Conservation (phyloP, 306 rosid genomes). For the Hylodesmum podocarpum region DNA sequence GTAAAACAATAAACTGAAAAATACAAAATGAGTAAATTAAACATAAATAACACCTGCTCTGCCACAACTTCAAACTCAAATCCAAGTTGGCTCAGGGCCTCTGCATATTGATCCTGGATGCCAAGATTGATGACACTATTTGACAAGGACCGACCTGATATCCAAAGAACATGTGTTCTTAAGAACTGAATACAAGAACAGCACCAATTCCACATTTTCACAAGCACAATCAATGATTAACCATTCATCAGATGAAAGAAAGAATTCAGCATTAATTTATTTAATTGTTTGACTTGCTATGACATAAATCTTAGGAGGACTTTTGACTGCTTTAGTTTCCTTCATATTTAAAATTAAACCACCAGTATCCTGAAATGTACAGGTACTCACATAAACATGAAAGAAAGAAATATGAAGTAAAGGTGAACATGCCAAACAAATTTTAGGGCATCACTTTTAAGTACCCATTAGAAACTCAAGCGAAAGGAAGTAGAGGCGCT, state of each 20-base stretch:
- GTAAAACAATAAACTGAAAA: constrained; percentile 5
- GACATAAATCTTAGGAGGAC: constrained; percentile 8
- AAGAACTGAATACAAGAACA: constrained; percentile 20
- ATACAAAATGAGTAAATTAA: constrained; percentile 14
- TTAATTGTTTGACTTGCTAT: neutral
- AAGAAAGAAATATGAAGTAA: constrained; percentile 4
- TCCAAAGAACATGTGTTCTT: constrained; percentile 26
- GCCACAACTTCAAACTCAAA: constrained; percentile 80
- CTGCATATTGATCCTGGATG: constrained; percentile 67
- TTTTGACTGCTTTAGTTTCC: neutral
- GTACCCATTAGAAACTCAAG: constrained; percentile 85
- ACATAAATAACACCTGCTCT: constrained; percentile 53
- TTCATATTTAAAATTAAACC: constrained; percentile 17
- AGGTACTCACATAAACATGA: too few relatives aligned
- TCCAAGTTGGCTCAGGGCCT: constrained; percentile 76
- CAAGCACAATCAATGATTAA: constrained; percentile 3
- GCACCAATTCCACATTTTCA: constrained; percentile 20
- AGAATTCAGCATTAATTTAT: neutral
- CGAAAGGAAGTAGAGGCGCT: constrained; percentile 80
- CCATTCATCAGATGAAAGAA: constrained; percentile 19
- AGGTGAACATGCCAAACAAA: constrained; percentile 14
- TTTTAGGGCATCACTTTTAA: constrained; percentile 23
- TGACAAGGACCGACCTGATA: constrained; percentile 74
- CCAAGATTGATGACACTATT: constrained; percentile 81
- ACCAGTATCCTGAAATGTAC: constrained; percentile 9